Conservation (phyloP, 1,284 basidiomycete species). For the Apiotrichum domesticum region DNA sequence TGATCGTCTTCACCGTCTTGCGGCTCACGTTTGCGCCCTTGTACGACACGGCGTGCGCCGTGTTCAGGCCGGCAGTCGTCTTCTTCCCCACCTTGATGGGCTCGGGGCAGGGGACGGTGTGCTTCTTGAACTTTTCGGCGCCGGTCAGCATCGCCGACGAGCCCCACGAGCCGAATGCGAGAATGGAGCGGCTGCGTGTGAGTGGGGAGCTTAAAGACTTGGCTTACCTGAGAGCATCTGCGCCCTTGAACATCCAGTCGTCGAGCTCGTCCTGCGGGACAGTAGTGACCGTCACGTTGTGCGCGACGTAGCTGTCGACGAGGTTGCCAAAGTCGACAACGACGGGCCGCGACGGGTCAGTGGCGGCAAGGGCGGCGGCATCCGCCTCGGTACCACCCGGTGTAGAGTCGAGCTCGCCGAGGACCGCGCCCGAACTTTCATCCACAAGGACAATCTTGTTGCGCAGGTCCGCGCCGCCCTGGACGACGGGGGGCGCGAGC, state of each 20-base stretch:
- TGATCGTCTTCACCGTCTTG: conserved; percentile 10
- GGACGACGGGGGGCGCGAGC: conserved; percentile 5
- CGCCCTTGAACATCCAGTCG: conserved; percentile 66
- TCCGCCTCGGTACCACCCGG: conserved; percentile 54
- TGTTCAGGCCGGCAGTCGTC: conserved; percentile 2
- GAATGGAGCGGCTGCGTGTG: conserved; percentile 55
- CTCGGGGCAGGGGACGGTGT: conserved; percentile 11
- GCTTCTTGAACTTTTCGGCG: conserved; percentile 57
- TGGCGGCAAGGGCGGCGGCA: conserved; percentile 51
- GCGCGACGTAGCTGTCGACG: conserved; percentile 43
- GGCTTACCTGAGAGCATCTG: conserved; percentile 55
- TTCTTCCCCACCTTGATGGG: conserved; percentile 4
- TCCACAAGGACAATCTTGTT: conserved; percentile 68
- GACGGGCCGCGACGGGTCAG: conserved; percentile 59
- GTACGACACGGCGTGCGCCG: neutral
- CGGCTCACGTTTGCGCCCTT: conserved; percentile 3
- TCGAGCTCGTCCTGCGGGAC: conserved; percentile 59
- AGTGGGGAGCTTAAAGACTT: neutral
- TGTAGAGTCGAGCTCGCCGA: conserved; percentile 65
- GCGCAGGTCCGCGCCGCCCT: conserved; percentile 50
- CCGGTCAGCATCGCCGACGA: conserved; percentile 59
- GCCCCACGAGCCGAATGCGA: conserved; percentile 60
- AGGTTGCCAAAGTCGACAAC: conserved; percentile 63
- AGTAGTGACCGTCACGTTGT: conserved; percentile 50
- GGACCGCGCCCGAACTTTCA: conserved; percentile 64